A percentile compares a stretch with the other conserved stretches of the same genome.
These are phyloP conservation scores for Lupinus albus DNA, from an alignment of 306 rosid genomes.

Conservation along the genomic window DNA sequence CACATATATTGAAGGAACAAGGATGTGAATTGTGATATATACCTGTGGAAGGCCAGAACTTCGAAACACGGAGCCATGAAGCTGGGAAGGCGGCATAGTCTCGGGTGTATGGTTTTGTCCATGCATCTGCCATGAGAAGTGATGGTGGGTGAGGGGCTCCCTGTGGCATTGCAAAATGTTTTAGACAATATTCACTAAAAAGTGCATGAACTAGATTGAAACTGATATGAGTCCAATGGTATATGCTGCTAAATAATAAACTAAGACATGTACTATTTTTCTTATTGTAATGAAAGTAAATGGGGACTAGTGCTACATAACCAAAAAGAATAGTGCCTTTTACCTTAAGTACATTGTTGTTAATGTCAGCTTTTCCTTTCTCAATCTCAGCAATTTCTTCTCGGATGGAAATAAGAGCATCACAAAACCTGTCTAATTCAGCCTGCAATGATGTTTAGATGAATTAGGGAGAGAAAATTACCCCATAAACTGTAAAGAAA, in stretches of 20 bases:
- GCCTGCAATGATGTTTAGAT: constrained; percentile 63
- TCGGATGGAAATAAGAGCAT: constrained; percentile 87
- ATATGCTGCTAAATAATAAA: neutral
- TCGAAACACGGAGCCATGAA: constrained; percentile 82
- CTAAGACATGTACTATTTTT: neutral
- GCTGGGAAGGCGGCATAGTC: constrained; percentile 98
- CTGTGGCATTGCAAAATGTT: constrained; percentile 49
- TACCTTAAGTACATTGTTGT: constrained; percentile 95
- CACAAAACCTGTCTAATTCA: constrained; percentile 92
- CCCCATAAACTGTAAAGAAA: neutral
- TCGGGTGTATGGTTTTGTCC: constrained; percentile 95
- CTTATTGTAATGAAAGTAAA: no score
- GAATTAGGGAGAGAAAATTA: constrained; percentile 20
- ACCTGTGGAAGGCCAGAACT: constrained; percentile 98
- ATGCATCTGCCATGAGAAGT: constrained; percentile 90
- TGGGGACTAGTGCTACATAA: neutral
- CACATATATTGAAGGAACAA: neutral
- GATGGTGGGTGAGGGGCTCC: constrained; percentile 99
- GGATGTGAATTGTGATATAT: constrained; percentile 1
- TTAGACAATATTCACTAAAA: constrained; percentile 29
- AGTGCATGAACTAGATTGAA: neutral
- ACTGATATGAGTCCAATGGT: constrained; percentile 20
- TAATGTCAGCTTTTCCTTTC: constrained; percentile 82
- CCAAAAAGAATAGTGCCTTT: neutral
- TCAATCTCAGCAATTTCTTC: constrained; percentile 85